Percentiles rank a stretch among this genome's conserved stretches.
phyloP scores from a whole-genome alignment of 345 rosid genomes.

The Salix purpurea region DNA sequence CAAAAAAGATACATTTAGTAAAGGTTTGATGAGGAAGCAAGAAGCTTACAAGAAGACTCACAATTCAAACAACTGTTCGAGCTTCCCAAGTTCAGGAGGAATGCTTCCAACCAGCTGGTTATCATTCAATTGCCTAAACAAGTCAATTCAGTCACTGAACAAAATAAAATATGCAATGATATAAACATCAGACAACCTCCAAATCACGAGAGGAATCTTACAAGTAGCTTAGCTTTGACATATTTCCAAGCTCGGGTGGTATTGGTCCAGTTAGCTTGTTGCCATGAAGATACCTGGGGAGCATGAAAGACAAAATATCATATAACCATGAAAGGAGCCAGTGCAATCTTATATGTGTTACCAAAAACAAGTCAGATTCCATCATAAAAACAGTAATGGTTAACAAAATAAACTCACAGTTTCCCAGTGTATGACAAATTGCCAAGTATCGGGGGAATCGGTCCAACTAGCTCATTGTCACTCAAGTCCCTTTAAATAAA shows the following conservation, averaged over 20 bases:
- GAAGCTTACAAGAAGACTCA: slow-evolving; percentile 21
- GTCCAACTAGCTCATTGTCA: slow-evolving; percentile 82
- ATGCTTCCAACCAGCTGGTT: slow-evolving; percentile 65
- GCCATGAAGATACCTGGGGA: slow-evolving; percentile 77
- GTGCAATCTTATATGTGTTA: background rate
- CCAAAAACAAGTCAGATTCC: slow-evolving; percentile 51
- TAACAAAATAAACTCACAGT: slow-evolving; percentile 50
- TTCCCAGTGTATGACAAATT: slow-evolving; percentile 89
- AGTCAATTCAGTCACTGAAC: background rate
- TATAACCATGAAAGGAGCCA: background rate
- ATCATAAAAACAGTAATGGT: background rate
- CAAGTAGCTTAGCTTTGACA: slow-evolving; percentile 95
- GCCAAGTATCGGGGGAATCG: slow-evolving; percentile 87
- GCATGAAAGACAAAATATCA: background rate
- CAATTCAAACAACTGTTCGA: slow-evolving; percentile 91
- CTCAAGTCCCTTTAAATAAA: slow-evolving; percentile 63
- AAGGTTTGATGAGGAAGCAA: background rate
- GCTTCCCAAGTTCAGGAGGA: slow-evolving; percentile 91
- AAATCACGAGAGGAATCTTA: slow-evolving; percentile 24
- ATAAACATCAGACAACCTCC: background rate
- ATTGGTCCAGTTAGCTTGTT: slow-evolving; percentile 80
- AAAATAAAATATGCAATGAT: background rate
- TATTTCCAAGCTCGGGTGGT: slow-evolving; percentile 97
- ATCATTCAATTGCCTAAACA: slow-evolving; percentile 70
- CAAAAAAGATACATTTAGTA: background rate